These are phyloP conservation scores for Sarocladium oryzae DNA, from an alignment of 2,329 filamentous ascomycete genomes.

Conservation along the genomic window DNA sequence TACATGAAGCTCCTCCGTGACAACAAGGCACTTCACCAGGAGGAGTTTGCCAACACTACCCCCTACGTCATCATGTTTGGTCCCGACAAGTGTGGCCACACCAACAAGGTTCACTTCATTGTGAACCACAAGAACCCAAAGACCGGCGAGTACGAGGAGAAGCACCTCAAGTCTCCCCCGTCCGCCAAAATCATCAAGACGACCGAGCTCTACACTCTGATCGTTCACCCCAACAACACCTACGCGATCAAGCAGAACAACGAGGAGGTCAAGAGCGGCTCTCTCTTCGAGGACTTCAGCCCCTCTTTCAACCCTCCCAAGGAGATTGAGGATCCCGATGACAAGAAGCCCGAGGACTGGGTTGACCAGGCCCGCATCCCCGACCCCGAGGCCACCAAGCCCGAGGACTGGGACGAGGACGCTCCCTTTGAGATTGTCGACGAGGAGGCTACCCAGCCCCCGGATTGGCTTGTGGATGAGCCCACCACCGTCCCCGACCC, in stretches of 20 bases:
- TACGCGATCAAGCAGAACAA: conserved; percentile 90
- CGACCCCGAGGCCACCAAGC: conserved; percentile 91
- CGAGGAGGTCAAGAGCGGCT: conserved; percentile 80
- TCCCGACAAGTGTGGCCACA: conserved; percentile 97
- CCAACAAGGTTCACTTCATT: conserved; percentile 98
- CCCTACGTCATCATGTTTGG: conserved; percentile 99
- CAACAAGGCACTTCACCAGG: conserved; percentile 91
- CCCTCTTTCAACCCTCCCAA: conserved; percentile 88
- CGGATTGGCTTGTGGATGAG: conserved; percentile 94
- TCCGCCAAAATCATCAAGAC: conserved; percentile 86
- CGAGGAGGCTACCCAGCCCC: conserved; percentile 82
- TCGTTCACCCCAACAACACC: conserved; percentile 94
- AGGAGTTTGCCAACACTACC: conserved; percentile 96
- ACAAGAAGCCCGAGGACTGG: conserved; percentile 93
- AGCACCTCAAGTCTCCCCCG: conserved; percentile 84
- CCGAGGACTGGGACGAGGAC: conserved; percentile 98
- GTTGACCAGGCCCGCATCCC: conserved; percentile 87
- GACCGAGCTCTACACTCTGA: conserved; percentile 90
- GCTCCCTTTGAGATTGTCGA: conserved; percentile 95
- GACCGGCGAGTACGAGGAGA: conserved; percentile 99
- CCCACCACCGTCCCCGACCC: conserved; percentile 78
- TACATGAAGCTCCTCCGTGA: conserved; percentile 99
- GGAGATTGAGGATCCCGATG: conserved; percentile 92
- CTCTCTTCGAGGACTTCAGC: conserved; percentile 86
- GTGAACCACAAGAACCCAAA: conserved; percentile 99